A percentile compares a stretch with the other conserved stretches of the same genome.
Evolutionary conservation across 768 basidiomycete species (phyloP).

Genomic region (Paxillus ammoniavirescens): DNA sequence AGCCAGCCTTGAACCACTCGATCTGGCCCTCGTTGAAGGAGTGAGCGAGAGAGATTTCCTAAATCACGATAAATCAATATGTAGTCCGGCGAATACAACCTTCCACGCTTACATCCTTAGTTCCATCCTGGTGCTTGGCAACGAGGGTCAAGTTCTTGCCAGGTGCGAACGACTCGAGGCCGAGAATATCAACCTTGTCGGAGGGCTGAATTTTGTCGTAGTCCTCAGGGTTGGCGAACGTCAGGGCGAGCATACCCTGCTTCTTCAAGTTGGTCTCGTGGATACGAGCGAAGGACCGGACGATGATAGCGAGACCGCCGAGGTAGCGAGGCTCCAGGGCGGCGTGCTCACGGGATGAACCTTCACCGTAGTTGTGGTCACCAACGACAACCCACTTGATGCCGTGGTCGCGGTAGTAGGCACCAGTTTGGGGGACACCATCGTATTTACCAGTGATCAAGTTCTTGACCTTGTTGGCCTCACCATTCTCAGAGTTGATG

Average conservation of each 20-base stretch:
- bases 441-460: slow-evolving; percentile 83
- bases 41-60: slow-evolving; percentile 80
- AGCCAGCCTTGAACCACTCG: slow-evolving; percentile 98
- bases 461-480: slow-evolving; percentile 96
- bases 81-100: neutral
- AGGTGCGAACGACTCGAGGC: slow-evolving; percentile 84
- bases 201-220: slow-evolving; percentile 89
- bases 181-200: slow-evolving; percentile 88
- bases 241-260: slow-evolving; percentile 97
- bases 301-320: slow-evolving; percentile 94
- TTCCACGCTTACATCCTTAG: slow-evolving; percentile 50
- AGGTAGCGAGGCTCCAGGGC: slow-evolving; percentile 95
- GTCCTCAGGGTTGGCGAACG: slow-evolving; percentile 88
- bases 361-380: slow-evolving; percentile 95
- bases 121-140: slow-evolving; percentile 81
- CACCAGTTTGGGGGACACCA: slow-evolving; percentile 81
- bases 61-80: slow-evolving; percentile 15
- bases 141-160: slow-evolving; percentile 87
- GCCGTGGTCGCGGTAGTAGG: slow-evolving; percentile 84
- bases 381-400: slow-evolving; percentile 98
- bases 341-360: slow-evolving; percentile 97
- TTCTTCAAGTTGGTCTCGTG: slow-evolving; percentile 99
- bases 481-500: slow-evolving; percentile 91
- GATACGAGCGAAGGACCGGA: slow-evolving; percentile 95
- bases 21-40: slow-evolving; percentile 98